Percentiles rank a stretch among this genome's conserved stretches.
Conservation (phyloP, 1,139 yeast genomes). For the Taphrina betulina region DNA sequence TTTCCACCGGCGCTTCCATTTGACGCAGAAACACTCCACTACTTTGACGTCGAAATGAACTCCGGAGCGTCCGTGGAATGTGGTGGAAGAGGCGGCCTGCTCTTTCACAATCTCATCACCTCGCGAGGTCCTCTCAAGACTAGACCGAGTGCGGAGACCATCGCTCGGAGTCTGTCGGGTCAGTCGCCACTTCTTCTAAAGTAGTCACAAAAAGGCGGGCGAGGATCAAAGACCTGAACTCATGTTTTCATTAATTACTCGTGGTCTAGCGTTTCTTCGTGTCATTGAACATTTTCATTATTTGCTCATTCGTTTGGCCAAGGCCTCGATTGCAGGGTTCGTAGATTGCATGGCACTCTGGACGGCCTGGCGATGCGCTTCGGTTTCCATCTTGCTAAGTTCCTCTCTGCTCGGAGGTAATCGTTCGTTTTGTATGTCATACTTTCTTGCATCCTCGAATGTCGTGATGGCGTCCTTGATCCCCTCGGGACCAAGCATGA, state of each 20-base stretch:
- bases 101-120: slow-evolving; percentile 12
- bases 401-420: slow-evolving; percentile 80
- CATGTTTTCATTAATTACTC: too few relatives aligned
- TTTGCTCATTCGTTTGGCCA: slow-evolving; percentile 24
- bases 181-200: too few relatives aligned
- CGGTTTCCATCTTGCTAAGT: slow-evolving; percentile 50
- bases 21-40: slow-evolving; percentile 20
- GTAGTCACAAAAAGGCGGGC: too few relatives aligned
- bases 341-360: slow-evolving; percentile 18
- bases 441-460: slow-evolving; percentile 80
- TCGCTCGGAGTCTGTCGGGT: too few relatives aligned
- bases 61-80: slow-evolving; percentile 17
- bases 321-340: slow-evolving; percentile 22
- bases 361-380: slow-evolving; percentile 39
- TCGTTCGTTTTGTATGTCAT: slow-evolving; percentile 81
- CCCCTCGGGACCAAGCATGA: slow-evolving; percentile 80
- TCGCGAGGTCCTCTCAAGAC: slow-evolving; percentile 3
- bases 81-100: slow-evolving; percentile 23
- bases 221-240: too few relatives aligned
- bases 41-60: slow-evolving; percentile 25
- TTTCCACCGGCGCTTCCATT: slow-evolving; percentile 19
- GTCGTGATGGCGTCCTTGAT: slow-evolving; percentile 59
- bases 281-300: background rate
- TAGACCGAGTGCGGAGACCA: background rate
- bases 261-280: too few relatives aligned